phyloP scores from a whole-genome alignment of 2,329 filamentous ascomycete genomes.

The Thielaviopsis musarum region DNA sequence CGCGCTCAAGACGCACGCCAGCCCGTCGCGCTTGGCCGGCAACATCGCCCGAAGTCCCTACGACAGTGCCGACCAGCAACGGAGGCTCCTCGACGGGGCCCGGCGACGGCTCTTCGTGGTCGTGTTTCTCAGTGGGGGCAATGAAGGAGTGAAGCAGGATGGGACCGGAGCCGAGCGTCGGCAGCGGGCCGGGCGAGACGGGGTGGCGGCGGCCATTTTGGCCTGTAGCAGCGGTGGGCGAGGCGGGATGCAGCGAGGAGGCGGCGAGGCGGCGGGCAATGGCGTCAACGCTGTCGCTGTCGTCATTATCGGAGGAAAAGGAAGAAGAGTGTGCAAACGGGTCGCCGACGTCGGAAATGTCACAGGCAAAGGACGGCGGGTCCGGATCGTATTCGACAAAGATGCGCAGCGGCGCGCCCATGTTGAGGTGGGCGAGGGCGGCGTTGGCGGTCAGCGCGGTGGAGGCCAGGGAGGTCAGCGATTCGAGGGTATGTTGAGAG shows the following conservation, averaged over 20 bases:
- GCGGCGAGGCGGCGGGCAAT: conserved; percentile 8
- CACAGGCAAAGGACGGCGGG: background rate
- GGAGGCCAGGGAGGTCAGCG: conserved; percentile 35
- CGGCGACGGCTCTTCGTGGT: conserved; percentile 17
- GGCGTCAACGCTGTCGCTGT: conserved; percentile 1
- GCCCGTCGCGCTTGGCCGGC: conserved; percentile 36
- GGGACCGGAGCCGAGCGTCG: background rate
- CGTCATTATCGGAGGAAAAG: conserved; percentile 6
- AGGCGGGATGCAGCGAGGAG: background rate
- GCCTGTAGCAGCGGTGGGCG: background rate
- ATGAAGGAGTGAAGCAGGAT: conserved; percentile 12
- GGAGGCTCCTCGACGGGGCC: conserved; percentile 22
- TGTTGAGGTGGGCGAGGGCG: conserved; percentile 32
- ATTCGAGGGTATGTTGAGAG: conserved; percentile 26
- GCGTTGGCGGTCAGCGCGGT: conserved; percentile 36
- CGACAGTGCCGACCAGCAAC: conserved; percentile 36
- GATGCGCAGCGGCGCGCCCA: conserved; percentile 37
- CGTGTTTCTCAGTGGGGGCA: conserved; percentile 3
- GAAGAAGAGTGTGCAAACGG: background rate
- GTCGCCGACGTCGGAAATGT: background rate
- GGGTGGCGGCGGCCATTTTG: conserved; percentile 2
- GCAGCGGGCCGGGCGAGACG: background rate
- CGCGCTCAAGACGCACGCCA: conserved; percentile 33
- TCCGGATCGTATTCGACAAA: conserved; percentile 30
- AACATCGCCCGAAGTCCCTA: conserved; percentile 28